These are phyloP conservation scores for Aspergillus unguis DNA, from an alignment of 2,329 filamentous ascomycete genomes.

Conservation along the genomic window DNA sequence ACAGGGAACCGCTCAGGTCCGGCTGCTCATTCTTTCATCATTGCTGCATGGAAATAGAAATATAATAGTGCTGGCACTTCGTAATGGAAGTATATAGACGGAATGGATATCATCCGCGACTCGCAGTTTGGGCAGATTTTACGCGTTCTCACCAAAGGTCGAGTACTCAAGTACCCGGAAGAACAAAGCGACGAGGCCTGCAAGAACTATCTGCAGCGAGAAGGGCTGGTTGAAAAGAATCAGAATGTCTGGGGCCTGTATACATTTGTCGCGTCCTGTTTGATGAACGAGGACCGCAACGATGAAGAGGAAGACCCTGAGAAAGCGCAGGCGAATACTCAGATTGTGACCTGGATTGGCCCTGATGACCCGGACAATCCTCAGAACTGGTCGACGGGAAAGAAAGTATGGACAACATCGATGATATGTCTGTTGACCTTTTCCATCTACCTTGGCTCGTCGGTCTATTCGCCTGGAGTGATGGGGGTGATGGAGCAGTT, in stretches of 20 bases:
- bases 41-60: too few species aligned
- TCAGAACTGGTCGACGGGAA: slow-evolving; percentile 32
- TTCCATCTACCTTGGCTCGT: not conserved
- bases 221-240: slow-evolving; percentile 9
- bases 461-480: not conserved
- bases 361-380: slow-evolving; percentile 26
- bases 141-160: slow-evolving; percentile 13
- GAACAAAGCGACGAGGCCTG: slow-evolving; percentile 11
- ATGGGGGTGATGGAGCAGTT: not conserved
- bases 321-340: not conserved
- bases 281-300: slow-evolving; percentile 39
- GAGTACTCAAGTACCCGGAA: slow-evolving; percentile 19
- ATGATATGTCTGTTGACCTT: slow-evolving; percentile 2
- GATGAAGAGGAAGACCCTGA: not conserved
- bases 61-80: too few species aligned
- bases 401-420: slow-evolving; percentile 24
- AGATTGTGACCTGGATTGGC: not conserved
- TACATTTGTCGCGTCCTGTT: slow-evolving; percentile 38
- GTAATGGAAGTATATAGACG: too few species aligned
- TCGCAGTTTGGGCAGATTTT: slow-evolving; percentile 23
- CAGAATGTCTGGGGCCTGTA: slow-evolving; percentile 14
- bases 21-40: too few species aligned
- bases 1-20: too few species aligned
- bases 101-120: slow-evolving; percentile 14
- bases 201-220: not conserved